phyloP scores from a whole-genome alignment of 768 basidiomycete genomes.

The Amanita muscaria region DNA sequence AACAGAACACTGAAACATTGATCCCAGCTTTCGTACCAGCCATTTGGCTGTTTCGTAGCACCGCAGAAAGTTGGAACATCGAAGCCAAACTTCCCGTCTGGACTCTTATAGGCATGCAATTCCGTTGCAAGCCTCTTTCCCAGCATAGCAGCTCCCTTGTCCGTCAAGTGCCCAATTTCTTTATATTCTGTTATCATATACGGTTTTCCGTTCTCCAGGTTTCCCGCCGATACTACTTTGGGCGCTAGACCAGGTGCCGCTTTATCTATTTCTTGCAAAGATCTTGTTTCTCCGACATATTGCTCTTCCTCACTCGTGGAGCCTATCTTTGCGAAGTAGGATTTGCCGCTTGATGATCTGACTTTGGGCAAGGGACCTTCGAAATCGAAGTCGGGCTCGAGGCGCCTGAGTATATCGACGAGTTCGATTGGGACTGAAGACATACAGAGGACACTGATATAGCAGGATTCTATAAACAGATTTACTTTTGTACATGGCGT shows the following conservation, averaged over 20 bases:
- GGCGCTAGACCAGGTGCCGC: conserved; percentile 70
- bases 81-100: conserved; percentile 61
- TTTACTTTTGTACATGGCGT: too few relatives aligned
- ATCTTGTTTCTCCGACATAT: conserved; percentile 59
- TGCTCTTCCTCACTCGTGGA: conserved; percentile 47
- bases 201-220: conserved; percentile 33
- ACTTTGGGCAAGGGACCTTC: conserved; percentile 36
- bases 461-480: too few relatives aligned
- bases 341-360: conserved; percentile 44
- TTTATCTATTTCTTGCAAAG: conserved; percentile 48
- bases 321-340: conserved; percentile 60
- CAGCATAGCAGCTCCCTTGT: conserved; percentile 37
- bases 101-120: conserved; percentile 48
- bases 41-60: conserved; percentile 58
- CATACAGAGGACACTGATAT: background rate
- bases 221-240: conserved; percentile 40
- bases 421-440: conserved; percentile 23
- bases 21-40: conserved; percentile 68
- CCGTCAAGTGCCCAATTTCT: conserved; percentile 39
- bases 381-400: conserved; percentile 47
- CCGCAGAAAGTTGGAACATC: conserved; percentile 72
- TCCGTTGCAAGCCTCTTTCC: conserved; percentile 59
- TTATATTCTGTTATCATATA: conserved; percentile 75
- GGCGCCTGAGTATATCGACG: conserved; percentile 32
- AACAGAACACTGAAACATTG: conserved; percentile 58